These are phyloP conservation scores for Gypsophila paniculata DNA, from an alignment of 179 eudicot species.

Conservation along the genomic window DNA sequence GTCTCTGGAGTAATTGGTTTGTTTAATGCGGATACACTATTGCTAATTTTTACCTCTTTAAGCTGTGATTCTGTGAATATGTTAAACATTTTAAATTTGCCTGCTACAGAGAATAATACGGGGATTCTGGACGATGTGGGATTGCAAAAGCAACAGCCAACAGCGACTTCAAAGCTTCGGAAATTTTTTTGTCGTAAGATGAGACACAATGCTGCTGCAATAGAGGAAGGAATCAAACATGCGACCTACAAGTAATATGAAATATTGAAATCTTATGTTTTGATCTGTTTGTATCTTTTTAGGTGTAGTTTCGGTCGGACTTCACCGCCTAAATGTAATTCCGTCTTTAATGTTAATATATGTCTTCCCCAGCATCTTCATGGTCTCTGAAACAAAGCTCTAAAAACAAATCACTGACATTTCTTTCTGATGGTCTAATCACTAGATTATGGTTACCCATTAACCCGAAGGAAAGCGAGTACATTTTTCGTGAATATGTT, in stretches of 20 bases:
- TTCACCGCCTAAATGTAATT: background rate
- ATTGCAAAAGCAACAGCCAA: background rate
- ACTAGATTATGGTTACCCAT: no score
- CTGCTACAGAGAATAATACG: constrained; percentile 13
- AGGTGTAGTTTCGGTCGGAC: constrained; percentile 9
- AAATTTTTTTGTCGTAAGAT: background rate
- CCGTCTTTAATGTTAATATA: constrained; percentile 7
- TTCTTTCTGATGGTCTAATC: no score
- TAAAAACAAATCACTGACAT: no score
- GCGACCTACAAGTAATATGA: background rate
- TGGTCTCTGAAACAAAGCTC: background rate
- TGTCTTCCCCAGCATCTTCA: background rate
- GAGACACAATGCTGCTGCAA: no score
- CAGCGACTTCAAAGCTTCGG: background rate
- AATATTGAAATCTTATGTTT: background rate
- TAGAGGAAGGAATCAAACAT: no score
- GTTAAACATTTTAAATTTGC: background rate
- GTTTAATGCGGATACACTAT: constrained; percentile 3
- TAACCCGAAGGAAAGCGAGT: no score
- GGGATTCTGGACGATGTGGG: background rate
- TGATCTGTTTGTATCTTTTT: background rate
- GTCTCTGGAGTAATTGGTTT: background rate
- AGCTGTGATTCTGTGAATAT: constrained; percentile 8
- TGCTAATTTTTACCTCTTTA: background rate
- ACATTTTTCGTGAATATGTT: no score